A percentile compares a stretch with the other conserved stretches of the same genome.
These are phyloP conservation scores for Vitis hybrid DNA, from an alignment of 177 flowering plant genomes.

Conservation along the genomic window DNA sequence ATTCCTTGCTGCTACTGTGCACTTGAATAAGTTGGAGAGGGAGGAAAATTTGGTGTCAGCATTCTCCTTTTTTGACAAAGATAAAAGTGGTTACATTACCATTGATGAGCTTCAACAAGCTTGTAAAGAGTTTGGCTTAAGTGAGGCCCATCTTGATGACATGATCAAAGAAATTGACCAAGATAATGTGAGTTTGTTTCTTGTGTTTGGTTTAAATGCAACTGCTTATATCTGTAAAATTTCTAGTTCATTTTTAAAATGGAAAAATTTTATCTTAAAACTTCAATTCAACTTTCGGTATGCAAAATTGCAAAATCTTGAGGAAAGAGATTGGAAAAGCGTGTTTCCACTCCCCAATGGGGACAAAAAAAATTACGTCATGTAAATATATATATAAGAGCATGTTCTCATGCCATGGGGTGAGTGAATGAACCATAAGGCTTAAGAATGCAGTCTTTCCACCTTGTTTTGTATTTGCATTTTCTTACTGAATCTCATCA, in stretches of 20 bases:
- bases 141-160: slow-evolving; percentile 31
- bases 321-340: too few relatives aligned
- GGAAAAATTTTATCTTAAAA: too few relatives aligned
- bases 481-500: too few relatives aligned
- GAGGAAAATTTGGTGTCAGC: slow-evolving; percentile 37
- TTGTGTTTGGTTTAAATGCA: neutral
- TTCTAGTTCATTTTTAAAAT: neutral
- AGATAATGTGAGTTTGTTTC: slow-evolving; percentile 30
- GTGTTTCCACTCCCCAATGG: too few relatives aligned
- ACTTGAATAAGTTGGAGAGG: slow-evolving; percentile 36
- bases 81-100: slow-evolving; percentile 39
- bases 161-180: slow-evolving; percentile 35
- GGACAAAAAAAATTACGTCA: too few relatives aligned
- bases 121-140: slow-evolving; percentile 33
- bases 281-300: too few relatives aligned
- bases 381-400: too few relatives aligned
- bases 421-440: too few relatives aligned
- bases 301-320: too few relatives aligned
- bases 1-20: slow-evolving; percentile 39
- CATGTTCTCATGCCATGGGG: too few relatives aligned
- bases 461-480: too few relatives aligned
- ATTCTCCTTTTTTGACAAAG: slow-evolving; percentile 38
- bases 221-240: neutral
- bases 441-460: too few relatives aligned
- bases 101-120: slow-evolving; percentile 40